phyloP scores from a whole-genome alignment of 257 asterid species.

The Solanum ossicruentum region DNA sequence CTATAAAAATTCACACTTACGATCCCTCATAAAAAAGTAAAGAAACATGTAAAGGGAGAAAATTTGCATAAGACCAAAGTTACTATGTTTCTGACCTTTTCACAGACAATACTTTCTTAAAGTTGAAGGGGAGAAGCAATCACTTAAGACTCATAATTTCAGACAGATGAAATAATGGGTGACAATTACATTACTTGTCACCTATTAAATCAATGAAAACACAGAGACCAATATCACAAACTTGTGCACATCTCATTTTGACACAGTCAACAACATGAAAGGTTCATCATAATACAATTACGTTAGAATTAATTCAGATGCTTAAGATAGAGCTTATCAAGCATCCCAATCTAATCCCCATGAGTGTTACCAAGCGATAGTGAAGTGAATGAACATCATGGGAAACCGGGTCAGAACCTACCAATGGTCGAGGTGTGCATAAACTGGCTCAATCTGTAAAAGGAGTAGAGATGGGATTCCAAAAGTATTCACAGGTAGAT shows the following conservation, averaged over 20 bases:
- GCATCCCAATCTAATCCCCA: neutral
- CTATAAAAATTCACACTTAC: neutral
- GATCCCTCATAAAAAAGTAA: neutral
- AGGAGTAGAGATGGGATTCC: neutral
- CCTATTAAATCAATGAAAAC: neutral
- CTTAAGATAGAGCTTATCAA: neutral
- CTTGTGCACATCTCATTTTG: neutral
- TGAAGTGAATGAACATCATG: neutral
- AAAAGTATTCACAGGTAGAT: neutral
- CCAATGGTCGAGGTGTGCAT: neutral
- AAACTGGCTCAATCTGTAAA: neutral
- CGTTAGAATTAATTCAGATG: neutral
- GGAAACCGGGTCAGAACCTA: neutral
- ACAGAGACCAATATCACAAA: neutral
- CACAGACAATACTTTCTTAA: neutral
- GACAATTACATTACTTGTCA: neutral
- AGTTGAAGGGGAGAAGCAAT: neutral
- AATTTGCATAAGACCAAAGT: neutral
- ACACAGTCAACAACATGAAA: neutral
- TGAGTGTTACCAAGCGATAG: neutral
- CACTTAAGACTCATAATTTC: neutral
- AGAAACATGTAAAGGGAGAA: neutral
- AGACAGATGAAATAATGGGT: neutral
- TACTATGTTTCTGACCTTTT: neutral
- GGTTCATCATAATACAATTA: neutral